Base-by-base conservation (phyloP, 805 yeast genomes). In the Lipomyces spencermartinsiae region DNA sequence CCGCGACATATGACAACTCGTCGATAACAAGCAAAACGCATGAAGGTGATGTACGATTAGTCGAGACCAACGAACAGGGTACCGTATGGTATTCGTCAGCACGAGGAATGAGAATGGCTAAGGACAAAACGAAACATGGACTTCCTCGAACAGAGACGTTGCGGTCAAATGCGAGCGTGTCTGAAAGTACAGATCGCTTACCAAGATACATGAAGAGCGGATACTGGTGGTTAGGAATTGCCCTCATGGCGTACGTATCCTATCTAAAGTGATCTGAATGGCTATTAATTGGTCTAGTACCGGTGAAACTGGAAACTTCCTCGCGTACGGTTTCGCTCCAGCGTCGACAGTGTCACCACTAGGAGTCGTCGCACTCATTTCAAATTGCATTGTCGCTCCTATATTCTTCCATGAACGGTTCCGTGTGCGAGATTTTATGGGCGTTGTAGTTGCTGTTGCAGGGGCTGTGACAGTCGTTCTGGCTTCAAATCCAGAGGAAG, bases 361-460 rank as follows among this genome's bases (percentile, higher is more conserved):
- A 39, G 87, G 87, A 4, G 85, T 84, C 1, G 82, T 83, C 49
- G 83, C 86, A 0, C 78, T 83, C 25, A 77, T 84, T 0, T 79
- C 86, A 2, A 84, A 84, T 68, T 79, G 83, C 63, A 77, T 83
- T 1, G 78, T 84, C 29, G 86, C 86, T 0, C 87, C 86, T 0
- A 75, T 84, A 0, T 68, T 83, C 29, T 84, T 83, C 71, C 78
- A 81, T 62, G 84, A 82, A 67, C 74, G 73, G 4, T 75, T 82
- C 14, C 70, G 78, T 12, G 33, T 58, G 10, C 73, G 78, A 51
- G 83, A 82, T 39, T 56, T 82, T 1, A 16, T 73, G 1, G 87
- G 87, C 0, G 80, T 85, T 0, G 67, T 76, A 14, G 64, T 80
- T 1, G 80, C 85, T 10, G 78, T 83, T 5, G 65, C 78, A 0